These are phyloP conservation scores for Furcasterigmium furcatum DNA, from an alignment of 2,329 filamentous ascomycete genomes.

Conservation along the genomic window DNA sequence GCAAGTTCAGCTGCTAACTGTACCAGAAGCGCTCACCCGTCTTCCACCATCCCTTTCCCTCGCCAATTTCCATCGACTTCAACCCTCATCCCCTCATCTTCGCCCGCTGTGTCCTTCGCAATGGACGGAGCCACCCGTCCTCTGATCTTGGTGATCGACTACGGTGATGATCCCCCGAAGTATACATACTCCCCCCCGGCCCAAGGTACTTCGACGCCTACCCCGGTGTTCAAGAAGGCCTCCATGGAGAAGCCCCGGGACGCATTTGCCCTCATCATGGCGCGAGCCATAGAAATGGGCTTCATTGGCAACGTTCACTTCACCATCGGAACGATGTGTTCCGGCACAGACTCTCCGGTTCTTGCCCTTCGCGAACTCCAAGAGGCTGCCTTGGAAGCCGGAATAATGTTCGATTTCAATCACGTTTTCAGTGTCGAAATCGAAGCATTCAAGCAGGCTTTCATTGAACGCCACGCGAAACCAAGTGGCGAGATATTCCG, in stretches of 20 bases:
- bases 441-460: slow-evolving; percentile 60
- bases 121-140: too few species aligned
- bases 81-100: too few species aligned
- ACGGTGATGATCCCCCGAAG: too few species aligned
- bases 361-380: slow-evolving; percentile 59
- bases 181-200: too few species aligned
- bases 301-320: slow-evolving; percentile 22
- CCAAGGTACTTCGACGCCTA: too few species aligned
- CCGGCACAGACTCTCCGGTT: slow-evolving; percentile 73
- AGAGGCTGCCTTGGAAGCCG: slow-evolving; percentile 31
- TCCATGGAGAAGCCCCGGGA: slow-evolving; percentile 6
- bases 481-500: slow-evolving; percentile 48
- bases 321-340: slow-evolving; percentile 70
- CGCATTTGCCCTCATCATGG: slow-evolving; percentile 6
- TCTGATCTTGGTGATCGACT: too few species aligned
- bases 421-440: slow-evolving; percentile 65
- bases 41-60: too few species aligned
- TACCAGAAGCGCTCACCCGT: too few species aligned
- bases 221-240: too few species aligned
- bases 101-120: too few species aligned
- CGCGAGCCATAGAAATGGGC: slow-evolving; percentile 8
- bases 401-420: slow-evolving; percentile 36
- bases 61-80: too few species aligned
- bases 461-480: slow-evolving; percentile 58
- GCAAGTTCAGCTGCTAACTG: too few species aligned